Base-by-base conservation (phyloP, 2,329 filamentous ascomycete species). In the Cercospora brassicicola region DNA sequence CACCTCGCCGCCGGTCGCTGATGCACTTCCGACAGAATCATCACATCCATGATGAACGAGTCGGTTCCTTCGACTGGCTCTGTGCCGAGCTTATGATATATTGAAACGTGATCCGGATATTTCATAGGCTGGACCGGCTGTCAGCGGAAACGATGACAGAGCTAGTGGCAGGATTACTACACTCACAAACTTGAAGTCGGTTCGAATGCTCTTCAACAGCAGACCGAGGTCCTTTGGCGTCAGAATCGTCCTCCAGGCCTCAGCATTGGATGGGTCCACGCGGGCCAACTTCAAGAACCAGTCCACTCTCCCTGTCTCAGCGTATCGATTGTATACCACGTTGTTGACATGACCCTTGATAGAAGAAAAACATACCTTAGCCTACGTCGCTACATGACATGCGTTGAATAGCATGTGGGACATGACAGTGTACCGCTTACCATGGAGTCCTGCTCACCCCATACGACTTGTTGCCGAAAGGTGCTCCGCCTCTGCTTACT, bases 181-280 rank as follows among this genome's bases (percentile, higher is more conserved):
- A 51, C 56, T 71, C 77, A 95, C 92, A 81, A 96, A 93, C 81
- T 97, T 97, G 80, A 91, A 97, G 72, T 96, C 90, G 0, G 91
- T 89, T 73, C 86, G 90, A 72, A 97, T 93, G 73, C 89, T 92
- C 74, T 88, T 87, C 76, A 97, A 80, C 67, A 97, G 95, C 65
- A 97, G 78, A 0, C 94, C 93, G 18, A 89, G 82, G 0, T 86
- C 85, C 26, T 81, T 85, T 0, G 90, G 88, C 13, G 86, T 89
- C 82, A 91, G 87, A 48, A 96, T 81, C 59, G 90, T 85, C 13
- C 81, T 79, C 93, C 93, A 97, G 69, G 87, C 82, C 51, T 82
- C 78, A 66, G 83, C 82, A 71, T 94, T 84, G 31, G 80, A 78
- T 0, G 88, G 86, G 73, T 93, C 89, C 57, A 88, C 81, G 68